Conservation (phyloP, 1,284 basidiomycete genomes). For the Neotropicomus parvogracilis region DNA sequence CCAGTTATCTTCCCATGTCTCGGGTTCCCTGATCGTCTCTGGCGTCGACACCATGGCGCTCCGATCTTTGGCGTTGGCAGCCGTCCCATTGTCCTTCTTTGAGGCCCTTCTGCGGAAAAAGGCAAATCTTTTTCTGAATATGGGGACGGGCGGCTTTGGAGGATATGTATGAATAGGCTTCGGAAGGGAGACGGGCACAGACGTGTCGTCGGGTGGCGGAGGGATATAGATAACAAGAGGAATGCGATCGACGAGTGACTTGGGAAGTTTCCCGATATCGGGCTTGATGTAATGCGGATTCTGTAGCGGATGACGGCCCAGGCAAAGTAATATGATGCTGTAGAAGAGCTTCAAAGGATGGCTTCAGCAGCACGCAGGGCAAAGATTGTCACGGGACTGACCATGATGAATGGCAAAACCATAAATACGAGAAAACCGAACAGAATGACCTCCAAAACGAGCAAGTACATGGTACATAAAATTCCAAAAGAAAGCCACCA, state of each 20-base stretch:
- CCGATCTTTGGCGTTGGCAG: slow-evolving; percentile 15
- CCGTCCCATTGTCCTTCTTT: slow-evolving; percentile 27
- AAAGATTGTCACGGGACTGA: slow-evolving; percentile 37
- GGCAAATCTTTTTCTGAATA: slow-evolving; percentile 45
- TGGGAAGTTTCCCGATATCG: slow-evolving; percentile 70
- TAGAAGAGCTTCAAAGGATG: slow-evolving; percentile 55
- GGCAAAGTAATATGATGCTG: slow-evolving; percentile 70
- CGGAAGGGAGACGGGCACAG: slow-evolving; percentile 39
- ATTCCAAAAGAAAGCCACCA: slow-evolving; percentile 82
- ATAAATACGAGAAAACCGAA: slow-evolving; percentile 73
- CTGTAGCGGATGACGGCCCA: slow-evolving; percentile 73
- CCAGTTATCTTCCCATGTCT: slow-evolving; percentile 56
- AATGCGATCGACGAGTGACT: slow-evolving; percentile 66
- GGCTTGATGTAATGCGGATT: slow-evolving; percentile 67
- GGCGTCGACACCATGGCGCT: slow-evolving; percentile 20
- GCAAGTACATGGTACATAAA: slow-evolving; percentile 73
- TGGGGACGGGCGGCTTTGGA: slow-evolving; percentile 40
- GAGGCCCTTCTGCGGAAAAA: slow-evolving; percentile 41
- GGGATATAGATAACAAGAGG: slow-evolving; percentile 81
- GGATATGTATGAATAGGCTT: slow-evolving; percentile 54
- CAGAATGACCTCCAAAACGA: slow-evolving; percentile 67
- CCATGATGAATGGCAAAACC: slow-evolving; percentile 70
- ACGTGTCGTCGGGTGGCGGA: slow-evolving; percentile 56
- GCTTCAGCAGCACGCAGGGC: slow-evolving; percentile 8
- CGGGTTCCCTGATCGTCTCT: slow-evolving; percentile 35